Conservation (phyloP, 2,329 filamentous ascomycete genomes). For the Microdochium trichocladiopsis region DNA sequence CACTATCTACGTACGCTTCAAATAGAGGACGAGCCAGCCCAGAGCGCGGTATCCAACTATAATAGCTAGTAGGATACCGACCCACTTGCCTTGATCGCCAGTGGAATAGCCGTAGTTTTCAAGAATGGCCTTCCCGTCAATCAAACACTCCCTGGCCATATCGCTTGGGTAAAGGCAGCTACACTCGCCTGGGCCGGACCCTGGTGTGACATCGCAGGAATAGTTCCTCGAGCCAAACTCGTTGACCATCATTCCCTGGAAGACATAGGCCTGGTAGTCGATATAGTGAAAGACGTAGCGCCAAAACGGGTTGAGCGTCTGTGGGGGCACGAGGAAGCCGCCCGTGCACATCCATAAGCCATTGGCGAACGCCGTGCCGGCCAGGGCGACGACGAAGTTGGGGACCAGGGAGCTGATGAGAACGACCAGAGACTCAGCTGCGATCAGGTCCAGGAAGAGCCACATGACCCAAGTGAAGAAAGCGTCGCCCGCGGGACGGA, state of each 20-base stretch:
- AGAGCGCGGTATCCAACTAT: slow-evolving; percentile 65
- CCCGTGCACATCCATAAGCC: slow-evolving; percentile 85
- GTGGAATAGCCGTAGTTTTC: slow-evolving; percentile 61
- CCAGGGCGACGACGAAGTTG: slow-evolving; percentile 73
- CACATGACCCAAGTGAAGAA: slow-evolving; percentile 79
- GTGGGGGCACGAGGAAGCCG: slow-evolving; percentile 71
- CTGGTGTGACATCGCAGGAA: slow-evolving; percentile 38
- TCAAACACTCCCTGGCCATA: slow-evolving; percentile 57
- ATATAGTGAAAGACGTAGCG: slow-evolving; percentile 84
- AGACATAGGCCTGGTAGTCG: slow-evolving; percentile 81
- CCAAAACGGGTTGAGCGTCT: slow-evolving; percentile 74
- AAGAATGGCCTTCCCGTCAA: slow-evolving; percentile 65
- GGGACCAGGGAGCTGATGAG: slow-evolving; percentile 67
- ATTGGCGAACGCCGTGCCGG: slow-evolving; percentile 77
- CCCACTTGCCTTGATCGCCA: slow-evolving; percentile 58
- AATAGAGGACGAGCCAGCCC: slow-evolving; percentile 53
- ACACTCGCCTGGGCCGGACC: slow-evolving; percentile 30
- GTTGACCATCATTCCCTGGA: slow-evolving; percentile 90
- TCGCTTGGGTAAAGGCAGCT: slow-evolving; percentile 65
- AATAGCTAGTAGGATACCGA: slow-evolving; percentile 73
- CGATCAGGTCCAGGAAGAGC: slow-evolving; percentile 78
- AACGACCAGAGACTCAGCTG: slow-evolving; percentile 77
- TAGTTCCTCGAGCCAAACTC: slow-evolving; percentile 66
- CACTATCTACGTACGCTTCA: slow-evolving; percentile 20
- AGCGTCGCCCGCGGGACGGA: slow-evolving; percentile 53